Base-by-base conservation (phyloP, 345 rosid genomes). In the Diplotaxis tenuifolia region DNA sequence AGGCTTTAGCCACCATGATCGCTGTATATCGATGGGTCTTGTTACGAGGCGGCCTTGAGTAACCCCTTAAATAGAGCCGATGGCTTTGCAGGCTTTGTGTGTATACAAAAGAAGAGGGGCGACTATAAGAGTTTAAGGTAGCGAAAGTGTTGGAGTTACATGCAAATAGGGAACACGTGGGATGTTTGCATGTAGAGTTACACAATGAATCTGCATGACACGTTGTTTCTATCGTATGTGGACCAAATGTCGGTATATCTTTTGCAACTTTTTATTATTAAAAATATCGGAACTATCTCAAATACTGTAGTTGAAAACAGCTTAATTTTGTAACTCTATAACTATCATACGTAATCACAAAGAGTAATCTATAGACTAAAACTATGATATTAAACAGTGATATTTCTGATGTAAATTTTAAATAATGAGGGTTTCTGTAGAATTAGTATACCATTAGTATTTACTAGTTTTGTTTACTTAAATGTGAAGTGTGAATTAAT, bases 141-240 rank as follows among this genome's bases (percentile, higher is more conserved):
- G 72, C 72, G 27, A 47, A 77, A 50, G 68, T 77, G 75, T 64
- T 56, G 71, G 80, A 62, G 70, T 16, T 29, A 31, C 79, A 69
- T 69, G 79, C 75, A 69, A 49, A 62, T 27, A 15, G 11, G 38
- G 28, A 42, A 65, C 76, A 71, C 76, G 76, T 77, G 80, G 80
- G 76, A 27, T 58, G 50, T 65, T 27, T 71, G 76, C 76, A 77
- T 77, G 80, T 65, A 19, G 62, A 47, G 40, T 59, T 27, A 14
- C 55, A 9, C 62, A 16, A 25, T 57, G 67, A 64, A 45, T 14
- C 22, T 70, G 54, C 62, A 47, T 21, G 75, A 57, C 75, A 70
- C 75, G 67, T 74, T 65, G 29, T 62, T 29, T 31, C 53, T 27
- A 3, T 20, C 1, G 28, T 54, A 22, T 20, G 32, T 5, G 5